Base-by-base conservation (phyloP, 1,284 basidiomycete genomes). In the Sphagnurus paluster region DNA sequence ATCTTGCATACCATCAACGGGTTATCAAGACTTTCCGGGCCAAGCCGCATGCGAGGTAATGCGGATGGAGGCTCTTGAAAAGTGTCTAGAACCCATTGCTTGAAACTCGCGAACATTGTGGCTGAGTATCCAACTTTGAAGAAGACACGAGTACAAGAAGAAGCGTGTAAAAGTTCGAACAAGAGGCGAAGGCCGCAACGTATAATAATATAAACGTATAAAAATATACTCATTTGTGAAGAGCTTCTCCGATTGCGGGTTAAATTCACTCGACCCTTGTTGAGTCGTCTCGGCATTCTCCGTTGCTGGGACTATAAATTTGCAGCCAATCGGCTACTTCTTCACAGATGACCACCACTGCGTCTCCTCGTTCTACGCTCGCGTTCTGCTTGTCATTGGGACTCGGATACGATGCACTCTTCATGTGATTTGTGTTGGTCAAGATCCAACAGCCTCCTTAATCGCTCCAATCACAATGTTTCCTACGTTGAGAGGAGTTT, bases 401-500 rank as follows among this genome's bases (percentile, higher is more conserved):
- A 59, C 63, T 61, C 56, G 70, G 75, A 55, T 49, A 48, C 32
- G 58, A 69, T 69, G 72, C 67, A 56, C 53, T 56, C 59, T 57
- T 48, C 56, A 25, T 44, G 20, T 59, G 55, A 53, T 54, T n/a
- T 53, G 61, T 71, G 75, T 68, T 71, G 77, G 80, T 73, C 64
- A 54, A 77, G 78, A 87, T 50, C 39, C 53, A 71, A 66, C 38
- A 65, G 80, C 85, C 85, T 76, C 71, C 65, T 79, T 87, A 87
- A 88, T 87, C 85, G 79, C 85, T 87, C 82, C 72, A 66, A 82
- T 80, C 79, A 76, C 83, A 72, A 63, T 67, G 61, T 57, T 58
- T 61, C 64, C 24, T 63, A 87, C 82, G 83, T 75, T 57, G 79
- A 77, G 70, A 77, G 75, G 84, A 84, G 85, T 87, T 88, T 88